Percentiles rank a stretch among this genome's conserved stretches.
Conservation (phyloP, 441 rosid genomes). For the Daphne laureola region DNA sequence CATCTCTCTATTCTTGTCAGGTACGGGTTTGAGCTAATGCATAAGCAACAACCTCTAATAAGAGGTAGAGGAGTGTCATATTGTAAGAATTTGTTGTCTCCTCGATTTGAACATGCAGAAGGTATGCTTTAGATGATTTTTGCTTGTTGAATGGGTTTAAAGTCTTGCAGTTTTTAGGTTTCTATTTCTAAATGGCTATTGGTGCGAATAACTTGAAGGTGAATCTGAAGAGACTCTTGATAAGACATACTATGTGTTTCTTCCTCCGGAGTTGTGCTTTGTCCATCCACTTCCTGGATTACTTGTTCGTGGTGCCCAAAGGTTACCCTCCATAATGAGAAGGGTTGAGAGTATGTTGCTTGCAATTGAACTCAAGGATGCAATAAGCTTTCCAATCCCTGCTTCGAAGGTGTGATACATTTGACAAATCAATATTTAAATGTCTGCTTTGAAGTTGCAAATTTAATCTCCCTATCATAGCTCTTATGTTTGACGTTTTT, state of each 20-base stretch:
- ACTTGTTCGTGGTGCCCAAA: constrained; percentile 96
- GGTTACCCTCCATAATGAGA: constrained; percentile 97
- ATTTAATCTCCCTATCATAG: background rate
- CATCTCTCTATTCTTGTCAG: constrained; percentile 35
- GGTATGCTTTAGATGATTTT: constrained; percentile 20
- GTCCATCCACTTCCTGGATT: constrained; percentile 96
- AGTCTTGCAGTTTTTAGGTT: background rate
- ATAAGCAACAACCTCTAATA: constrained; percentile 74
- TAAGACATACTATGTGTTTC: constrained; percentile 91
- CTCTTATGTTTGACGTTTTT: constrained; percentile 8
- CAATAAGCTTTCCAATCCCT: constrained; percentile 64
- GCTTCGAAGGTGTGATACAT: constrained; percentile 57
- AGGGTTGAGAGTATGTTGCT: constrained; percentile 99
- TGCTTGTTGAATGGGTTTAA: background rate
- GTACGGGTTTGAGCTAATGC: constrained; percentile 88
- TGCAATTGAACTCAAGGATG: constrained; percentile 77
- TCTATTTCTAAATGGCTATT: constrained; percentile 18
- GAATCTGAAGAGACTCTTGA: constrained; percentile 78
- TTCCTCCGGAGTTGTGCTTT: constrained; percentile 93
- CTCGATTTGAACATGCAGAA: constrained; percentile 93
- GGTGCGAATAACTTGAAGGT: constrained; percentile 32
- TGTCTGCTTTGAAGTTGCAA: background rate
- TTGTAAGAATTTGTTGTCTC: constrained; percentile 96
- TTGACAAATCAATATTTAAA: background rate
- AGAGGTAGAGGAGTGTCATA: constrained; percentile 98